Percentiles rank a stretch among this genome's conserved stretches.
Evolutionary conservation across 345 rosid genomes (phyloP).

Genomic region (Citrus unshiu): DNA sequence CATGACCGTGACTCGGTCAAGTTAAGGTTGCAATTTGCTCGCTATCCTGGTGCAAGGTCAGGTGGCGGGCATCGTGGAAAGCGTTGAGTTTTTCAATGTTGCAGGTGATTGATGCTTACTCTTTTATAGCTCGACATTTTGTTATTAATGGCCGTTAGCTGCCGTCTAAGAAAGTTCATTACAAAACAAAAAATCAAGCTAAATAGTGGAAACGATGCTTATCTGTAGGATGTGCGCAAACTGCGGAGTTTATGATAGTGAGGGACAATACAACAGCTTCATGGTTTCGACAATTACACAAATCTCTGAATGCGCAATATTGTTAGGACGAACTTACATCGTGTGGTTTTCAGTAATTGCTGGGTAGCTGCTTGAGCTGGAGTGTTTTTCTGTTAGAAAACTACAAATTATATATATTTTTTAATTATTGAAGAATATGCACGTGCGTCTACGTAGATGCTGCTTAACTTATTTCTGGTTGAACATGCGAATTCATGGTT

Average conservation of each 20-base stretch:
- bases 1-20: conserved; percentile 58
- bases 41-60: conserved; percentile 73
- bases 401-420: conserved; percentile 20
- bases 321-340: conserved; percentile 26
- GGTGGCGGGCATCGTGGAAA: conserved; percentile 69
- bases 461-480: conserved; percentile 5
- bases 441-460: conserved; percentile 1
- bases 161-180: conserved; percentile 27
- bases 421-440: conserved; percentile 10
- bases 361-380: conserved; percentile 8
- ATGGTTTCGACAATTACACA: conserved; percentile 28
- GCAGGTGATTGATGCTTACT: conserved; percentile 41
- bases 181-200: conserved; percentile 28
- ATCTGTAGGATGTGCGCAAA: conserved; percentile 45
- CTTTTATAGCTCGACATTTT: conserved; percentile 27
- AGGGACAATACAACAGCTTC: conserved; percentile 26
- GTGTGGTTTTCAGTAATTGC: conserved; percentile 16
- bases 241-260: conserved; percentile 34
- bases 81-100: conserved; percentile 38
- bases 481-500: conserved; percentile 2
- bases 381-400: conserved; percentile 19
- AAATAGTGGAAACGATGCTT: conserved; percentile 32
- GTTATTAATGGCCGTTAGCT: conserved; percentile 26
- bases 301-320: conserved; percentile 16
- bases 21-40: conserved; percentile 74